These are phyloP conservation scores for Penicillium egyptiacum DNA, from an alignment of 495 filamentous ascomycete genomes.

Conservation along the genomic window DNA sequence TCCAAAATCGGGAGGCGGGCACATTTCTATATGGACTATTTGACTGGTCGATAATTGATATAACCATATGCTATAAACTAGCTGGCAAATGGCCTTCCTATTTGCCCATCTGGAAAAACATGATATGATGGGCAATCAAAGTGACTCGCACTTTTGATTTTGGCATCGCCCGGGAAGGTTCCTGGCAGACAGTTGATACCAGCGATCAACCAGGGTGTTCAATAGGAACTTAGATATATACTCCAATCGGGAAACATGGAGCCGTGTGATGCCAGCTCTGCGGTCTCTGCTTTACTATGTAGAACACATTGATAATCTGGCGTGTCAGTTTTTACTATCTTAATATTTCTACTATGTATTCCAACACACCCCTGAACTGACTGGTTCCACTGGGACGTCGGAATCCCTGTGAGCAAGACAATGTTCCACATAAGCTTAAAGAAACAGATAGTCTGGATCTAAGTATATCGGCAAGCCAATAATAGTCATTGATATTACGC, in stretches of 20 bases:
- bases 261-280: neutral
- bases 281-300: neutral
- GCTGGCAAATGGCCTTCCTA: neutral
- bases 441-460: neutral
- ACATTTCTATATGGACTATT: slow-evolving; percentile 6
- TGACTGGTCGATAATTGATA: neutral
- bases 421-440: slow-evolving; percentile 18
- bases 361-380: slow-evolving; percentile 10
- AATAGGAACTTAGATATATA: neutral
- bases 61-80: neutral
- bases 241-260: slow-evolving; percentile 18
- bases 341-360: slow-evolving; percentile 3
- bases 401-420: slow-evolving; percentile 7
- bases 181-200: slow-evolving; percentile 10
- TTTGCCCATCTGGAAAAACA: neutral
- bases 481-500: neutral
- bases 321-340: neutral
- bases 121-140: neutral
- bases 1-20: neutral
- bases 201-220: neutral
- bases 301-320: too few relatives aligned
- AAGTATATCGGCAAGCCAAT: neutral
- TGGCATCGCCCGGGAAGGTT: neutral
- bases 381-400: slow-evolving; percentile 5
- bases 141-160: neutral